Percentiles rank a stretch among this genome's conserved stretches.
These are phyloP conservation scores for Claviceps humidiphila DNA, from an alignment of 2,329 filamentous ascomycete species.

Conservation along the genomic window DNA sequence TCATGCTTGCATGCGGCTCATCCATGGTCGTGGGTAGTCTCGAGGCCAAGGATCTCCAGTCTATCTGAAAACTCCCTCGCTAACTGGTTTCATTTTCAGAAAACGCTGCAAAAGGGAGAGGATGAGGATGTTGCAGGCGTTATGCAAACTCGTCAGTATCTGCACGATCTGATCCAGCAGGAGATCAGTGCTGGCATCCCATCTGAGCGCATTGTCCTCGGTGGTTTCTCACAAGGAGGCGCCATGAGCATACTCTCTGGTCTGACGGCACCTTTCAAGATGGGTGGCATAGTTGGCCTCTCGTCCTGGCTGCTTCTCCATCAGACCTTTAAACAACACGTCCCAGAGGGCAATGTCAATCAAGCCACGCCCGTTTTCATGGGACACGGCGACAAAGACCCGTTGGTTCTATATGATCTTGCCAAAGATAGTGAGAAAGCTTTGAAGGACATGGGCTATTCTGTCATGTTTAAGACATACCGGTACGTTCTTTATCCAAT, in stretches of 20 bases:
- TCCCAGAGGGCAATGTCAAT: slow-evolving; percentile 28
- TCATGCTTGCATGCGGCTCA: background rate
- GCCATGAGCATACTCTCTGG: slow-evolving; percentile 72
- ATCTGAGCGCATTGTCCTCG: slow-evolving; percentile 67
- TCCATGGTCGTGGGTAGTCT: background rate
- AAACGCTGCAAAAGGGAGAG: slow-evolving; percentile 17
- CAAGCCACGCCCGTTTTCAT: slow-evolving; percentile 75
- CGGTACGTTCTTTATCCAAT: slow-evolving; percentile 28
- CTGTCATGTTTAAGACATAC: slow-evolving; percentile 67
- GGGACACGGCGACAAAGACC: slow-evolving; percentile 72
- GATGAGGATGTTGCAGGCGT: slow-evolving; percentile 63
- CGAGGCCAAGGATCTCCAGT: background rate
- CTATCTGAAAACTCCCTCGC: background rate
- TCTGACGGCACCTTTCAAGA: slow-evolving; percentile 54
- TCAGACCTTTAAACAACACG: slow-evolving; percentile 25
- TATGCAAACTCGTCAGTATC: slow-evolving; percentile 41
- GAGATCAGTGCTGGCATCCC: slow-evolving; percentile 72
- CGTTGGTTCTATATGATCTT: slow-evolving; percentile 55
- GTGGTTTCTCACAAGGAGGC: slow-evolving; percentile 73
- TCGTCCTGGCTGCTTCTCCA: slow-evolving; percentile 67
- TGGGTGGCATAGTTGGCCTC: slow-evolving; percentile 74
- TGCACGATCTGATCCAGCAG: slow-evolving; percentile 63
- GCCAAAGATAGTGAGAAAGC: slow-evolving; percentile 54
- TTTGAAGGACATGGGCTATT: slow-evolving; percentile 56
- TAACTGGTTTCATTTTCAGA: slow-evolving; percentile 11